Evolutionary conservation across 1,284 basidiomycete species (phyloP), one percentile per base, ranked within the genome.

Genomic region (Papiliotrema laurentii): DNA sequence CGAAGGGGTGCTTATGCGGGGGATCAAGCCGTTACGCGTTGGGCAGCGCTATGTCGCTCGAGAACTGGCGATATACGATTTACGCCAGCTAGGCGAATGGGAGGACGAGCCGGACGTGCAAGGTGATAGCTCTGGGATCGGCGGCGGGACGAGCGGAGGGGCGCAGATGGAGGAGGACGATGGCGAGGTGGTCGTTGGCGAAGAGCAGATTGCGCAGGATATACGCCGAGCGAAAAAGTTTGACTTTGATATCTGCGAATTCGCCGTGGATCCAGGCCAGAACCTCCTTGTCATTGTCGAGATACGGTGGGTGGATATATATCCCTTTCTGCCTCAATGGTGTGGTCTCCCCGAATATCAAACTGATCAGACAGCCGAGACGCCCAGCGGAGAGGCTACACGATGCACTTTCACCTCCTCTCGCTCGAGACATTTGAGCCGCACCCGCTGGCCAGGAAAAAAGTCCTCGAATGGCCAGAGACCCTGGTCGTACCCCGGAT

Each of bases 231-330:
- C 50, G 16, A 57, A 63, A 25, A 53, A 49, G 21, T 65, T 68
- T 27, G 51, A 53, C 22, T 71, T 68, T 43, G 53, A 59, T n/a
- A 64, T 74, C 35, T 47, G 55, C 14, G 72, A 74, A 38, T 60
- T 74, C 43, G 68, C 71, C 0, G 69, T 72, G 21, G 72, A 74
- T 54, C 71, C 71, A 13, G 71, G 70, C 9, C 64, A 68, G 46
- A 69, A 74, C 43, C 47, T 74, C 25, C 61, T 72, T n/a, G 59
- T 73, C 0, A 50, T 69, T 0, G 69, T 66, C 4, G 61, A 70
- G 37, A 19, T 61, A 21, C 50, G 51, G 69, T 70, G 43, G 56
- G 70, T 59, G 9, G n/a, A 25, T n/a, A 24, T 19, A 3, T 13
- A 5, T 44, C 19, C 24, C 14, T 36, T 18, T 11, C 25, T 18